These are phyloP conservation scores for Russula griseocarnosa DNA, from an alignment of 768 basidiomycete species.

Conservation along the genomic window DNA sequence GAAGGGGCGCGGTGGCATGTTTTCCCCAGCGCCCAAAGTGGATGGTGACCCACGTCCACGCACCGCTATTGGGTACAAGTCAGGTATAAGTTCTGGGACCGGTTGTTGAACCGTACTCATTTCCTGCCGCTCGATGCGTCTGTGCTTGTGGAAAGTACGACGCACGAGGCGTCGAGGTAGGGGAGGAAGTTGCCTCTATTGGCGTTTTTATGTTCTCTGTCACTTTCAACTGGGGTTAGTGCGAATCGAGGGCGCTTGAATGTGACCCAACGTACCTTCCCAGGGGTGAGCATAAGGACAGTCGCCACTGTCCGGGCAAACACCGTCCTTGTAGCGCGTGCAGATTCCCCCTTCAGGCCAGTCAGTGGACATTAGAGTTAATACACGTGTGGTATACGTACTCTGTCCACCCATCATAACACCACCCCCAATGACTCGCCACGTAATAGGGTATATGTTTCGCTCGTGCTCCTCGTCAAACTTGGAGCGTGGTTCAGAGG, in stretches of 20 bases:
- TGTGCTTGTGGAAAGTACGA: conserved; percentile 10
- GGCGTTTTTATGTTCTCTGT: conserved; percentile 5
- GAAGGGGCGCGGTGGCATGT: conserved; percentile 21
- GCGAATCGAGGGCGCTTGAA: background rate
- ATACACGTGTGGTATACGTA: conserved; percentile 19
- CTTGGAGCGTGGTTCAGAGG: background rate
- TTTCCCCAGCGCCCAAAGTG: background rate
- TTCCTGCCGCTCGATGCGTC: background rate
- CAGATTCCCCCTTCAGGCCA: conserved; percentile 31
- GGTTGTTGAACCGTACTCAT: background rate
- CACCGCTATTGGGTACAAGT: background rate
- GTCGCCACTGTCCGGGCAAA: conserved; percentile 32
- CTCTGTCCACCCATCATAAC: conserved; percentile 55
- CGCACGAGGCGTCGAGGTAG: conserved; percentile 19
- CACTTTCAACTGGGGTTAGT: background rate
- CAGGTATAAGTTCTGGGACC: conserved; percentile 7
- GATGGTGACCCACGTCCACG: background rate
- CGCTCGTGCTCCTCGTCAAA: conserved; percentile 25
- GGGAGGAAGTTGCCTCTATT: conserved; percentile 2
- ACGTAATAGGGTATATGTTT: conserved; percentile 61
- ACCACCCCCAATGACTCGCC: conserved; percentile 77
- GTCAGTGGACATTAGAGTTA: background rate
- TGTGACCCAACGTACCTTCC: conserved; percentile 12
- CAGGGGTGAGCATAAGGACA: conserved; percentile 33
- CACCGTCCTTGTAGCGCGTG: conserved; percentile 31